Conservation (phyloP, 1,284 basidiomycete genomes). For the Lignosus rhinocerotis region DNA sequence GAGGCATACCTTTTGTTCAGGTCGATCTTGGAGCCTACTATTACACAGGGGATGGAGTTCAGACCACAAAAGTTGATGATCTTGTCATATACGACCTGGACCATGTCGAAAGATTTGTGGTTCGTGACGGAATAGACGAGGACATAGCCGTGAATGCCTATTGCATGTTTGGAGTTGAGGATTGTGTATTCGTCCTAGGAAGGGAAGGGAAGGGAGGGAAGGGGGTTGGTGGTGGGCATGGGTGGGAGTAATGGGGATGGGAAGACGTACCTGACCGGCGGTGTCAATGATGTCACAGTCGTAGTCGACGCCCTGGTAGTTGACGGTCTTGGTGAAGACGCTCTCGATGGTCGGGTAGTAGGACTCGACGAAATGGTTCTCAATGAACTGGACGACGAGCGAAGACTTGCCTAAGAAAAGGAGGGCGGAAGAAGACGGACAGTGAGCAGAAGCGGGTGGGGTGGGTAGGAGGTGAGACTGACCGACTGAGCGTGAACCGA, state of each 20-base stretch:
- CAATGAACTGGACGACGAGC: conserved; percentile 73
- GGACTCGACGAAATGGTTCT: conserved; percentile 70
- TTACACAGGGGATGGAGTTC: conserved; percentile 89
- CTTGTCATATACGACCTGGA: conserved; percentile 96
- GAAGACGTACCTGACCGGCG: conserved; percentile 78
- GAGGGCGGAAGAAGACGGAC: conserved; percentile 6
- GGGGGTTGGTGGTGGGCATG: background rate
- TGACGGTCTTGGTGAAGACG: conserved; percentile 84
- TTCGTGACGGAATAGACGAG: conserved; percentile 96
- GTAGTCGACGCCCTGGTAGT: conserved; percentile 84
- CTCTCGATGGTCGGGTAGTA: conserved; percentile 97
- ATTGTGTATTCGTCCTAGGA: conserved; percentile 84
- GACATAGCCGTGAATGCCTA: conserved; percentile 84
- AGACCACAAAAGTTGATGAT: conserved; percentile 94
- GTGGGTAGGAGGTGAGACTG: conserved; percentile 34
- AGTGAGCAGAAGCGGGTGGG: conserved; percentile 14
- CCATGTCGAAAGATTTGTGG: conserved; percentile 93
- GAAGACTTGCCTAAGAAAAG: conserved; percentile 71
- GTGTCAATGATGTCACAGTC: conserved; percentile 99
- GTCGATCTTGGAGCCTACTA: conserved; percentile 96
- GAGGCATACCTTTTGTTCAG: conserved; percentile 66
- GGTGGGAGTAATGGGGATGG: conserved; percentile 5
- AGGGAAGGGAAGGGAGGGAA: background rate
- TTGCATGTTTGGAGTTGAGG: conserved; percentile 79
- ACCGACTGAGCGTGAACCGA: conserved; percentile 83